phyloP scores from a whole-genome alignment of 2,329 filamentous ascomycete species.

The Microsporum ferrugineum region DNA sequence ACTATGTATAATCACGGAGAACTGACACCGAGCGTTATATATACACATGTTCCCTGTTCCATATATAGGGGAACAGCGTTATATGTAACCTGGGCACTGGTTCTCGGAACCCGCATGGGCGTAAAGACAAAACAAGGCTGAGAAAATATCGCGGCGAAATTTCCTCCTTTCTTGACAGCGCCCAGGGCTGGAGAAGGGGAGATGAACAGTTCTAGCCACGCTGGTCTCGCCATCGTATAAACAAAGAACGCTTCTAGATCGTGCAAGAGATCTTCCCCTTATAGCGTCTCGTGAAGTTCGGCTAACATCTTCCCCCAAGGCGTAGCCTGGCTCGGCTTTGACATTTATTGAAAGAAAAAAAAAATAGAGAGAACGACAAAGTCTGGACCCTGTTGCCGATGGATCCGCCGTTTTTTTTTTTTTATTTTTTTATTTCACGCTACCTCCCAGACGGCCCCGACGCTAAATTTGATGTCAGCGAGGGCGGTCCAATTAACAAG shows the following conservation, averaged over 20 bases:
- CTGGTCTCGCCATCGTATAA: neutral
- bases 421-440: neutral
- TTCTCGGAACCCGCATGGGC: neutral
- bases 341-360: neutral
- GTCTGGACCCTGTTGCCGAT: constrained; percentile 1
- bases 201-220: neutral
- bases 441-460: neutral
- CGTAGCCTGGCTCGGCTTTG: neutral
- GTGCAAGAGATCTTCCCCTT: neutral
- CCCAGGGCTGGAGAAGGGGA: neutral
- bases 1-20: no score
- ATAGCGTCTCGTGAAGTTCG: neutral
- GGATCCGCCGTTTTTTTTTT: neutral
- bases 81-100: neutral
- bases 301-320: neutral
- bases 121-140: neutral
- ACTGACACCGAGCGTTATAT: neutral
- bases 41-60: neutral
- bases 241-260: constrained; percentile 3
- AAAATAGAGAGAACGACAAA: neutral
- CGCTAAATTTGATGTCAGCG: neutral
- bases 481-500: neutral
- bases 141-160: neutral
- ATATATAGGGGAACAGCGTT: neutral
- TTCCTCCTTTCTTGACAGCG: no score